Evolutionary conservation across 352 stramenopile species (phyloP), one percentile per base, ranked within the genome.

Genomic region (Pythium pectinolyticum): DNA sequence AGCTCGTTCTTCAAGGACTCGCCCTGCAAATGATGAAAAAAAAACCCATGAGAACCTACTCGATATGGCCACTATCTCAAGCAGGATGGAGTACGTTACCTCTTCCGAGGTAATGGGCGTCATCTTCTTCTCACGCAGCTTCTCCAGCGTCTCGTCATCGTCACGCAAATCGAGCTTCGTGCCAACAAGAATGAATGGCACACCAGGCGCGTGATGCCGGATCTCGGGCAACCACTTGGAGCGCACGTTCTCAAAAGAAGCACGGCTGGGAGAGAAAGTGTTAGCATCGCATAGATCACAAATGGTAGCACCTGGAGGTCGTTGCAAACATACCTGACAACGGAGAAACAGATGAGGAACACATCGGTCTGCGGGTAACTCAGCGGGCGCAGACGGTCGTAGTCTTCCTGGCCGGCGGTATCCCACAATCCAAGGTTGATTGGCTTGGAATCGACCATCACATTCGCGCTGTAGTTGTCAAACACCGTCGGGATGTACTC

Each of bases 341-440:
- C 90, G 25, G 90, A 96, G 73, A 98, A 99, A 70, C 94, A 98
- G 63, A 99, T 91, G 28, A 99, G 79, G 59, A 99, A 99, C 19
- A 98, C 92, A 61, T 99, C 92, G 20, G 96, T 99, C 73, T 98
- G 89, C 14, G 95, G 95, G 76, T 99, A 99, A 58, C 88, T 97
- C 45, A 99, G 74, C 50, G 95, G 94, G 31, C 96, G 88, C 55
- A 99, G 69, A 28, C 94, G 86, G 68, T 99, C 96, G 74, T 99
- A 99, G 79, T 99, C 96, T 64, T 98, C 95, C 73, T 99, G 95
- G 45, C 96, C 95, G 19, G 95, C 96, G 3, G 96, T 99, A 86
- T 99, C 96, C 96, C 96, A 99, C 17, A 99, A 79, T 30, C 94
- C 94, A 25, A 99, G 72, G 73, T 98, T 98, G 72, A 99, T 97